Evolutionary conservation across 116 monocot genomes (phyloP).

Genomic region (Iris pallida): DNA sequence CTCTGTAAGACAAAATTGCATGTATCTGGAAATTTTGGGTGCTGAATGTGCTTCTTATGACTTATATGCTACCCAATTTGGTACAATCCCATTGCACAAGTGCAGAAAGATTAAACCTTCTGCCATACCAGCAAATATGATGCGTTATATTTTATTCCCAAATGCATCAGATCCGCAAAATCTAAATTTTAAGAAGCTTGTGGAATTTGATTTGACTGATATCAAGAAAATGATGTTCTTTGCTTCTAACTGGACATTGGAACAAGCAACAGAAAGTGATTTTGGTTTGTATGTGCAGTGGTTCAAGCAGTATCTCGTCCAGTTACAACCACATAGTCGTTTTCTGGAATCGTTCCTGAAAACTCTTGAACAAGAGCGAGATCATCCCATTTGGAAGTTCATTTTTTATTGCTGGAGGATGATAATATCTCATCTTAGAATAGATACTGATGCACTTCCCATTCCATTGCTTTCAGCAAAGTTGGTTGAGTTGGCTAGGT

Average conservation of each 20-base stretch:
- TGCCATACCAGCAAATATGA: slow-evolving; percentile 29
- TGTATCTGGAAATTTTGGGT: slow-evolving; percentile 62
- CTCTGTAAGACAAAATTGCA: slow-evolving; percentile 53
- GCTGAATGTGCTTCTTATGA: slow-evolving; percentile 58
- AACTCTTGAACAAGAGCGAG: slow-evolving; percentile 51
- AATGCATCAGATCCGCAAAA: neutral
- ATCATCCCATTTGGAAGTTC: slow-evolving; percentile 79
- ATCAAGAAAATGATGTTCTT: slow-evolving; percentile 61
- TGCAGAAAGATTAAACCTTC: slow-evolving; percentile 16
- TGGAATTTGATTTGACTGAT: slow-evolving; percentile 27
- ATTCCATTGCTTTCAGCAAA: slow-evolving; percentile 58
- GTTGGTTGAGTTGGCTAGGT: slow-evolving; percentile 31
- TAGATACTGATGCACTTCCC: slow-evolving; percentile 26
- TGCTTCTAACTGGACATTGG: slow-evolving; percentile 81
- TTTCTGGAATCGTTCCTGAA: slow-evolving; percentile 46
- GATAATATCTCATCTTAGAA: slow-evolving; percentile 25
- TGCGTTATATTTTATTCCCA: slow-evolving; percentile 38
- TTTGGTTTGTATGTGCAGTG: slow-evolving; percentile 42
- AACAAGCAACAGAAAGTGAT: slow-evolving; percentile 75
- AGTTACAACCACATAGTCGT: slow-evolving; percentile 46
- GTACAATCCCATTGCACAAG: slow-evolving; percentile 1
- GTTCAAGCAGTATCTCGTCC: slow-evolving; percentile 47
- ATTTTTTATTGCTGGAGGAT: slow-evolving; percentile 37
- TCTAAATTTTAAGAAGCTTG: neutral
- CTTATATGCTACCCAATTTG: slow-evolving; percentile 10